Evolutionary conservation across 768 basidiomycete species (phyloP).

Genomic region (Leccinum rimulosum): DNA sequence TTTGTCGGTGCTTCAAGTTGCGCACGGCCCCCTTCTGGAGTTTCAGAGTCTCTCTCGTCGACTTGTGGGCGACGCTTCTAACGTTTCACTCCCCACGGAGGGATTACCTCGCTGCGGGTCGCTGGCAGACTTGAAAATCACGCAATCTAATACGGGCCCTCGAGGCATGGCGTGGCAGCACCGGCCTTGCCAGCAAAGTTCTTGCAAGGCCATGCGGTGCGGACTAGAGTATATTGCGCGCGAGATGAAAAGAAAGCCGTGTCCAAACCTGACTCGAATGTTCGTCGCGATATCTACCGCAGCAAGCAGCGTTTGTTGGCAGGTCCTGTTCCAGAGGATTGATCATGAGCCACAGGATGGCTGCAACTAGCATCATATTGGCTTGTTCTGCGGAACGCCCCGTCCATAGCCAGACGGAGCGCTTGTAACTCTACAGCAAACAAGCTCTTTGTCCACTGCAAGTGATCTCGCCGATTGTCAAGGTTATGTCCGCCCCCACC

Average conservation of each 20-base stretch:
- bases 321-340: not conserved
- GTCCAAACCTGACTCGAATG: not conserved
- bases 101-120: not conserved
- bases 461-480: constrained; percentile 16
- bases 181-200: constrained; percentile 1
- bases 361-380: not conserved
- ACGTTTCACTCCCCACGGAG: not conserved
- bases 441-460: constrained; percentile 7
- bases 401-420: not conserved
- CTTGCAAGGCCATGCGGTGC: constrained; percentile 1
- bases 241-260: constrained; percentile 8
- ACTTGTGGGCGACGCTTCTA: not conserved
- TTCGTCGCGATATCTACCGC: not conserved
- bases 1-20: not conserved
- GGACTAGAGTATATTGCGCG: not conserved
- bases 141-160: not conserved
- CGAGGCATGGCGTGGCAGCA: constrained; percentile 2
- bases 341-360: constrained; percentile 22
- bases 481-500: constrained; percentile 23
- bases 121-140: not conserved
- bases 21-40: not conserved
- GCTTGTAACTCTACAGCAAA: constrained; percentile 3
- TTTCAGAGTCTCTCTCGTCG: not conserved
- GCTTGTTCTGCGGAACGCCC: constrained; percentile 1
- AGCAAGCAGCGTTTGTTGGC: constrained; percentile 2